Base-by-base conservation (phyloP, 768 basidiomycete species). In the Pleurotus citrinopileatus region DNA sequence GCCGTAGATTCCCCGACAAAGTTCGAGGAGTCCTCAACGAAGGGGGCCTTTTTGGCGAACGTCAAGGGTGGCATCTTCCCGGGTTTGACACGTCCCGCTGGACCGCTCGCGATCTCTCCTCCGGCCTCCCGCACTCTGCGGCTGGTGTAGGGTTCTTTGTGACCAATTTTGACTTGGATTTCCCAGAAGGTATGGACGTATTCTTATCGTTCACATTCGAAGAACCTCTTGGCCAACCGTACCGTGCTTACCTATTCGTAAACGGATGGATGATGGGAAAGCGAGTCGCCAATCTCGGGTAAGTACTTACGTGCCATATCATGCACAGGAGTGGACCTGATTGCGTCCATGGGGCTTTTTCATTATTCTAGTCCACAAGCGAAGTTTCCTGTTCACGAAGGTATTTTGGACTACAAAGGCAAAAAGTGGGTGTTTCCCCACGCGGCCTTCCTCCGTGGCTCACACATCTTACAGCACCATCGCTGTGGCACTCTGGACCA, bases 191-290 rank as follows among this genome's bases (percentile, higher is more conserved):
- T 15, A 66, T 80, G n/a, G 91, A 93, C 60, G 78, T 82, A 4
- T 80, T 81, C 57, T 69, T 92, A 59, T 87, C 86, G 10, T 89
- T 92, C 63, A 81, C 76, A 1, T 92, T 91, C 63, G 78, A 83
- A 45, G 77, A 84, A 45, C 66, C 76, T 1, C 62, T 73, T 5
- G 76, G 76, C 3, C 83, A 87, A 60, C 77, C 87, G 20, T 92
- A 91, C 61, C 79, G 90, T 10, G 84, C 85, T 2, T 73, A 82
- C 40, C 60, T 93, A 37, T 92, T 89, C 55, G 86, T 93, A 19
- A 92, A 94, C 60, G 91, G 91, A 7, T 94, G 91, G 91, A 86
- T 87, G 81, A 89, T 90, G 81, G 91, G 91, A 7, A 92, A 91
- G 69, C 67, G 84, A 17, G 76, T 87, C n/a, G 83, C 70, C 10